phyloP scores from a whole-genome alignment of 306 rosid species.

The Casuarina equisetifolia region DNA sequence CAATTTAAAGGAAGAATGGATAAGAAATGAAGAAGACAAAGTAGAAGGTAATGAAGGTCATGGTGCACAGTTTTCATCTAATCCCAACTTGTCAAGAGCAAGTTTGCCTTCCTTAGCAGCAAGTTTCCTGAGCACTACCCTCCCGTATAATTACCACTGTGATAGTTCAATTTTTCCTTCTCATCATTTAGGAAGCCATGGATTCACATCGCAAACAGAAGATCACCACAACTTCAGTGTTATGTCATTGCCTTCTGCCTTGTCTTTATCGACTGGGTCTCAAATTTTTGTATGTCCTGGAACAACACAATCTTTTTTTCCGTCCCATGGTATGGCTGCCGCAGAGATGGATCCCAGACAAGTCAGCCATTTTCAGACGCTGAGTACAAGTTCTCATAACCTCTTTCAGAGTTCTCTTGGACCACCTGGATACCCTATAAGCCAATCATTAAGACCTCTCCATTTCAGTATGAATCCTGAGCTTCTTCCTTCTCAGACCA shows the following conservation, averaged over 20 bases:
- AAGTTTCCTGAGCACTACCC: constrained; percentile 29
- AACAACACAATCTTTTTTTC: constrained; percentile 40
- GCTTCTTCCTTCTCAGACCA: constrained; percentile 30
- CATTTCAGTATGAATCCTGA: constrained; percentile 53
- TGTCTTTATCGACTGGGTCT: constrained; percentile 66
- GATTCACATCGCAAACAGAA: constrained; percentile 52
- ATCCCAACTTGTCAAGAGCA: constrained; percentile 10
- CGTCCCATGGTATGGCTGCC: constrained; percentile 22
- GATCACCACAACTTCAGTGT: constrained; percentile 43
- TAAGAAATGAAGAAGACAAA: constrained; percentile 21
- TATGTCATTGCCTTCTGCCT: constrained; percentile 51
- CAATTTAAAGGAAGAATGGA: constrained; percentile 28
- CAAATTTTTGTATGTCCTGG: constrained; percentile 49
- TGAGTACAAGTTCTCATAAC: constrained; percentile 29
- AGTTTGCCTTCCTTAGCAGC: constrained; percentile 46
- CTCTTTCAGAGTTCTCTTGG: constrained; percentile 23
- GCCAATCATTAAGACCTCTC: constrained; percentile 44
- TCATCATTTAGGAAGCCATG: constrained; percentile 38
- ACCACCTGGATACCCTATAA: constrained; percentile 36
- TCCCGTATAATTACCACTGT: constrained; percentile 19
- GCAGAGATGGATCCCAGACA: constrained; percentile 54
- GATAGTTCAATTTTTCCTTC: constrained; percentile 31
- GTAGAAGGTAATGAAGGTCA: constrained; percentile 17
- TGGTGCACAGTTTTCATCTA: constrained; percentile 32
- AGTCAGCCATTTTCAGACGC: constrained; percentile 52